Evolutionary conservation across 2,329 filamentous ascomycete species (phyloP).

Genomic region (Fusarium sp.): DNA sequence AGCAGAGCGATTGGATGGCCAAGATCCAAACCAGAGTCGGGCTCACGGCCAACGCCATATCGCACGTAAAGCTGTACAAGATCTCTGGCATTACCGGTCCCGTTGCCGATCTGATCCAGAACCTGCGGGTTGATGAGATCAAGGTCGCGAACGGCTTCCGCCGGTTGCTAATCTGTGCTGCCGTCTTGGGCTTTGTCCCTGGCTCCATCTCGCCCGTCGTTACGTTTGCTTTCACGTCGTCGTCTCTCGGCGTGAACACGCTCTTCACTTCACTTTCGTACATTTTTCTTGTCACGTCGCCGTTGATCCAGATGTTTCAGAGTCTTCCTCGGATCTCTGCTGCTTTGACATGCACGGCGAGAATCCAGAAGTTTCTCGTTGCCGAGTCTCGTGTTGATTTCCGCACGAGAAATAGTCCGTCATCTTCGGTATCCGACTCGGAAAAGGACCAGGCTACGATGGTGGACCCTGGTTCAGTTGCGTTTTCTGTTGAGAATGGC

Average conservation of each 20-base stretch:
- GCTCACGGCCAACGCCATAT: constrained; percentile 50
- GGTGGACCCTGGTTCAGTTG: neutral
- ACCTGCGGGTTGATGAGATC: constrained; percentile 51
- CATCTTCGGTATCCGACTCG: neutral
- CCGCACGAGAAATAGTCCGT: constrained; percentile 15
- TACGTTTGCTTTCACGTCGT: constrained; percentile 52
- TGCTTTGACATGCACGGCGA: constrained; percentile 51
- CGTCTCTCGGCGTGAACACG: constrained; percentile 44
- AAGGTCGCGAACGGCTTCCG: constrained; percentile 48
- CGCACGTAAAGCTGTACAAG: constrained; percentile 54
- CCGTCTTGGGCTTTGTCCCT: constrained; percentile 53
- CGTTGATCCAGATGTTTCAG: constrained; percentile 53
- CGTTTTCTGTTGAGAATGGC: constrained; percentile 40
- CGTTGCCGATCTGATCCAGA: constrained; percentile 50
- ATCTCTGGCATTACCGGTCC: constrained; percentile 50
- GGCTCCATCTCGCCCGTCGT: constrained; percentile 54
- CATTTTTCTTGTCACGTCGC: constrained; percentile 53
- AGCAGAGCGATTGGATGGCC: constrained; percentile 56
- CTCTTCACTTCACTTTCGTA: constrained; percentile 56
- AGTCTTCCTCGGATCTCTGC: constrained; percentile 52
- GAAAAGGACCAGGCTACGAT: constrained; percentile 6
- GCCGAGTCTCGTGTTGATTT: constrained; percentile 45
- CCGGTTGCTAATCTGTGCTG: constrained; percentile 42
- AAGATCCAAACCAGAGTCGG: constrained; percentile 55
- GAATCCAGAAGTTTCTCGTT: constrained; percentile 58